phyloP scores from a whole-genome alignment of 2,329 filamentous ascomycete genomes.

The Penicillium hordei region DNA sequence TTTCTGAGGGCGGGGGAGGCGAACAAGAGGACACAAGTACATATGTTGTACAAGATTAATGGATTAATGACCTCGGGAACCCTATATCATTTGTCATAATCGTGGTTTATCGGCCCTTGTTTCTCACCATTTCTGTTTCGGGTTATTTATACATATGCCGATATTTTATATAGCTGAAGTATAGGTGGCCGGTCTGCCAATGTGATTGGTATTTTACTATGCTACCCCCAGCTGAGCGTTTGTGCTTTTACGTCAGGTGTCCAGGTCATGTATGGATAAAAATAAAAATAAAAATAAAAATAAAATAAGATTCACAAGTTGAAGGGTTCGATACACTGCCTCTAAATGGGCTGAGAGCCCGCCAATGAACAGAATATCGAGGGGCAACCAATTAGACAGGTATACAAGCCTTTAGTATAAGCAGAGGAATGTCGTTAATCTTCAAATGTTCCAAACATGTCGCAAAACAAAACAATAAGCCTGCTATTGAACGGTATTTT shows the following conservation, averaged over 20 bases:
- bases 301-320: neutral
- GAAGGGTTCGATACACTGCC: neutral
- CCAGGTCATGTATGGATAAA: neutral
- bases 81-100: neutral
- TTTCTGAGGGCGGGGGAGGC: slow-evolving; percentile 5
- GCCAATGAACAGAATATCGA: neutral
- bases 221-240: neutral
- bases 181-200: neutral
- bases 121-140: neutral
- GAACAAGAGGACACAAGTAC: neutral
- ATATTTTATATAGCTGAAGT: neutral
- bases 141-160: neutral
- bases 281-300: neutral
- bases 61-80: neutral
- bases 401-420: neutral
- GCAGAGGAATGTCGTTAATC: neutral
- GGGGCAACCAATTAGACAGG: neutral
- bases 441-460: neutral
- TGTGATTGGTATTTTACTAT: neutral
- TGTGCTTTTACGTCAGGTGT: neutral
- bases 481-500: neutral
- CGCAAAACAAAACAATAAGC: neutral
- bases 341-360: neutral
- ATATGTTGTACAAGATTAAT: neutral
- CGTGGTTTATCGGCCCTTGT: neutral